Base-by-base conservation (phyloP, 192 early-diverging fungal genomes). In the Mortierella alpina region DNA sequence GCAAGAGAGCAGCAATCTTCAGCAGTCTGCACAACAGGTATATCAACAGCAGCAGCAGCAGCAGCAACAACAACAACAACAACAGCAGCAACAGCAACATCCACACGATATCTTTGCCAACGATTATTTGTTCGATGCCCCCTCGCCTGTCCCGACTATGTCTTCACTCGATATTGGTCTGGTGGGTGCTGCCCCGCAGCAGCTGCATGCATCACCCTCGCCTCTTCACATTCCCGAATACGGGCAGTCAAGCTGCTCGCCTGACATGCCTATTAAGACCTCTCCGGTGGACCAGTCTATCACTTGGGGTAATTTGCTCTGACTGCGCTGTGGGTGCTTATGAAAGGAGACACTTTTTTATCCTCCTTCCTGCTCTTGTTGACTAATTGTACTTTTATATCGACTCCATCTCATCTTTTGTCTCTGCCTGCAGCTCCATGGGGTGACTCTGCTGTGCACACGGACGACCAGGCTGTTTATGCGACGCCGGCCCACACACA, bases 231-330 rank as follows among this genome's bases (percentile, higher is more conserved):
- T 72, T 2, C 77, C 68, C 17, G 69, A 71, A 41, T 80, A 80
- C 55, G 52, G 72, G 39, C 64, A 79, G 68, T 39, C 71, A 1
- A 80, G 77, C 65, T 62, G 65, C 54, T 80, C 77, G 47, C 77
- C 77, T 18, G 77, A 80, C 5, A 51, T 80, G 66, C 65, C 77
- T 8, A 80, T 80, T 59, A 80, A 80, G 63, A 55, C 64, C 20
- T 80, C 77, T 10, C 77, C 77, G 31, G 55, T 80, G 0, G 77
- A 80, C 23, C 71, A 68, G 13, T 66, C 48, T 7, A 64, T 70
- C 40, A 60, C 57, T 44, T 80, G 77, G 76, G 64, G 76, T 79
- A 66, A 60, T 31, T 31, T 31, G 31, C 31, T 31, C 31, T 31
- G 31, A 31, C 31, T 31, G 31, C 31, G 31, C 31, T 31, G 31